phyloP scores from a whole-genome alignment of 2,329 filamentous ascomycete species.

The Celoporthe dispersa region DNA sequence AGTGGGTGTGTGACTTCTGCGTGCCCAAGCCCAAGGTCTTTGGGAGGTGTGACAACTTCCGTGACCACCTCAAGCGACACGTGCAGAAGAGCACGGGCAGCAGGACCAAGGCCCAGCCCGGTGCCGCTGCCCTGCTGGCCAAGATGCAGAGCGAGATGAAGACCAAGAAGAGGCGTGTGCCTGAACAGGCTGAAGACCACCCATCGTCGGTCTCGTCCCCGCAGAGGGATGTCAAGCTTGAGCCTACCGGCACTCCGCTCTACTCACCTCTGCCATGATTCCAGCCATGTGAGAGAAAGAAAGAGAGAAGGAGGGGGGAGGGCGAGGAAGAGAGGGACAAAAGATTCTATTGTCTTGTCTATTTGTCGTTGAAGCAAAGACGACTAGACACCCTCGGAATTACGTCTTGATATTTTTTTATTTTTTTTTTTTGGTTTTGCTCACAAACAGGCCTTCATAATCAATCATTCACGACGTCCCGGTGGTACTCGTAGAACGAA shows the following conservation, averaged over 20 bases:
- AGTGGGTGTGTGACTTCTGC: conserved; percentile 27
- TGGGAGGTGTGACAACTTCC: conserved; percentile 25
- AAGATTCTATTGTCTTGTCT: background rate
- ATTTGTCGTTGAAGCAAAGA: background rate
- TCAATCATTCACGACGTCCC: conserved; percentile 3
- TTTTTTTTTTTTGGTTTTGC: background rate
- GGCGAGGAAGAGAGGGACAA: background rate
- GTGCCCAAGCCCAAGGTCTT: conserved; percentile 23
- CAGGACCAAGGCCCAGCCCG: conserved; percentile 23
- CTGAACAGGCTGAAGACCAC: background rate
- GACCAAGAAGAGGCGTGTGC: conserved; percentile 23
- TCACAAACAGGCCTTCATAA: conserved; percentile 1
- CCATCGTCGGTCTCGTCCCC: background rate
- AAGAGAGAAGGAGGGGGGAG: background rate
- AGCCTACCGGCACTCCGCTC: conserved; percentile 3
- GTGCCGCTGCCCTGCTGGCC: conserved; percentile 23
- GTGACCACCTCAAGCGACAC: conserved; percentile 28
- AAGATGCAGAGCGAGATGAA: conserved; percentile 28
- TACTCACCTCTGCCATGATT: background rate
- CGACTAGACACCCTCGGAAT: background rate
- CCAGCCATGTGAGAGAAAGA: background rate
- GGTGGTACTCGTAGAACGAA: background rate
- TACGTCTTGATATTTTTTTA: background rate
- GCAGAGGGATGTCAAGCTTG: background rate
- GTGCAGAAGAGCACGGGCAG: conserved; percentile 23